These are phyloP conservation scores for Telfairia occidentalis DNA, from an alignment of 331 rosid genomes.

Conservation along the genomic window DNA sequence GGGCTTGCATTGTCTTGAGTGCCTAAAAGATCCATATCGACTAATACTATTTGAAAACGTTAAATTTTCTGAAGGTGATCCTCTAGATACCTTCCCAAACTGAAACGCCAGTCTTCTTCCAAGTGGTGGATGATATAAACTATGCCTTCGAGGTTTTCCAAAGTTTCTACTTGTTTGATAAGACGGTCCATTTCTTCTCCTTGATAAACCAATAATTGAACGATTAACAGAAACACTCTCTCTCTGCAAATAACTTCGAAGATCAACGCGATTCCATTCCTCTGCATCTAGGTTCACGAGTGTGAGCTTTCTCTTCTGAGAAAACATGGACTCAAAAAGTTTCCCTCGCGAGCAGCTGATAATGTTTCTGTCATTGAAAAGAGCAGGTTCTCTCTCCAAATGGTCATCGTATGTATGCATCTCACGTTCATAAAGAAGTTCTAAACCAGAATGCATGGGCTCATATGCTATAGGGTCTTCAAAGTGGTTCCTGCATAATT, in stretches of 20 bases:
- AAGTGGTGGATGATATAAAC: constrained; percentile 12
- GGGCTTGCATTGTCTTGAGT: constrained; percentile 30
- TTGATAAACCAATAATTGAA: constrained; percentile 25
- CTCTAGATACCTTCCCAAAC: constrained; percentile 16
- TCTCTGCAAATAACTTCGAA: constrained; percentile 52
- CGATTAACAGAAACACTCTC: constrained; percentile 26
- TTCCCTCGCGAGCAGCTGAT: constrained; percentile 28
- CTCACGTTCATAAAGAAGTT: constrained; percentile 32
- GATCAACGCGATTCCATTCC: constrained; percentile 32
- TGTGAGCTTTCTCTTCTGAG: constrained; percentile 38
- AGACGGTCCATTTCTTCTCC: constrained; percentile 36
- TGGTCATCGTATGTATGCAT: constrained; percentile 19
- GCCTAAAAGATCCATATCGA: constrained; percentile 25
- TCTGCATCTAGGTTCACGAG: constrained; percentile 27
- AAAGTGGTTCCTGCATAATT: constrained; percentile 30
- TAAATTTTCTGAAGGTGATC: constrained; percentile 4
- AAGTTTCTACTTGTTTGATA: constrained; percentile 19
- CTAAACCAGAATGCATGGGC: constrained; percentile 27
- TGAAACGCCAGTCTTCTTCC: constrained; percentile 41
- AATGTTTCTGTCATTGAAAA: constrained; percentile 22
- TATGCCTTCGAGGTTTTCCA: constrained; percentile 23
- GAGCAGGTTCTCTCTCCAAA: constrained; percentile 24
- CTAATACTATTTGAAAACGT: constrained; percentile 22
- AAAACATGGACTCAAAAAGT: constrained; percentile 33
- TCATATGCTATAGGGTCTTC: constrained; percentile 36